Percentiles rank a stretch among this genome's conserved stretches.
phyloP scores from a whole-genome alignment of 345 rosid genomes.

The Pugionium cornutum region DNA sequence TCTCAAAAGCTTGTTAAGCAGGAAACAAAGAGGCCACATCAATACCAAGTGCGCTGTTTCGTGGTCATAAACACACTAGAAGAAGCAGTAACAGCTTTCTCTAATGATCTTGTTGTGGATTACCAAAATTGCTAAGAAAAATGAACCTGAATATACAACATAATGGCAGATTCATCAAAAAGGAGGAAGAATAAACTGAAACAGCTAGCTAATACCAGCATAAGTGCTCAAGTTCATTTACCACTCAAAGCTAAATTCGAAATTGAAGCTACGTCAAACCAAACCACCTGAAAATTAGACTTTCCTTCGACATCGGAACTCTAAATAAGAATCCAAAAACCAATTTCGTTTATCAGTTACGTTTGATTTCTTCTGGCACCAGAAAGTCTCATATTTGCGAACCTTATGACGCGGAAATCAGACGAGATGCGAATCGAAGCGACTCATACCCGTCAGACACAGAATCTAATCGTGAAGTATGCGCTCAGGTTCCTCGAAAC shows the following conservation, averaged over 20 bases:
- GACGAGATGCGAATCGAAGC: slow-evolving; percentile 19
- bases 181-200: neutral
- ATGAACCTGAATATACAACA: slow-evolving; percentile 19
- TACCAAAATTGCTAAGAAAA: neutral
- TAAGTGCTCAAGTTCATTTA: neutral
- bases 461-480: slow-evolving; percentile 2
- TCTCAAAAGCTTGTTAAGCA: slow-evolving; percentile 58
- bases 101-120: slow-evolving; percentile 1
- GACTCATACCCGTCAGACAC: neutral
- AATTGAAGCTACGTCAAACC: slow-evolving; percentile 13
- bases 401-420: neutral
- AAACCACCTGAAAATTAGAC: neutral
- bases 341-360: neutral
- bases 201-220: neutral
- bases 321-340: neutral
- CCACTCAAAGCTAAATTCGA: slow-evolving; percentile 1
- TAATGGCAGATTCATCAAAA: slow-evolving; percentile 22
- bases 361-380: neutral
- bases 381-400: neutral
- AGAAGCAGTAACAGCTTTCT: slow-evolving; percentile 1
- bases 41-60: slow-evolving; percentile 24
- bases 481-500: neutral
- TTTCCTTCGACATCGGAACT: neutral
- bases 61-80: slow-evolving; percentile 6
- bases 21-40: slow-evolving; percentile 72